Conservation (phyloP, 495 filamentous ascomycete genomes). For the Neurospora sp. region DNA sequence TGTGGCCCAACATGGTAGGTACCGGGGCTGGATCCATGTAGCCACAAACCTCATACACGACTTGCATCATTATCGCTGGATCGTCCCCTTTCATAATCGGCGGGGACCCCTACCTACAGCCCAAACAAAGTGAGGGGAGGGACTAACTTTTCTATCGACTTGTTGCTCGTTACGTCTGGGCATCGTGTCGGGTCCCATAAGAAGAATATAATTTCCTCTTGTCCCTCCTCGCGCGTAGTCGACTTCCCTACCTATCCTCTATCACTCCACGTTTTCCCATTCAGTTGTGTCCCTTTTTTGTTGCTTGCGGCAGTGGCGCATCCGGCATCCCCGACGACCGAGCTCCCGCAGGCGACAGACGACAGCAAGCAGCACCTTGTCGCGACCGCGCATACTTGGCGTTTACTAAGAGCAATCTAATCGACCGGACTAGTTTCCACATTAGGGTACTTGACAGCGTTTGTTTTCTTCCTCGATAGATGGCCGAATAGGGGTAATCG, state of each 20-base stretch:
- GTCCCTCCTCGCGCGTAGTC: neutral
- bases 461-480: neutral
- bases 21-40: slow-evolving; percentile 17
- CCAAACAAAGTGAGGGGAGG: neutral
- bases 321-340: neutral
- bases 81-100: slow-evolving; percentile 18
- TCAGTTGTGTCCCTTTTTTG: neutral
- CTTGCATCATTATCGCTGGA: slow-evolving; percentile 19
- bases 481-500: neutral
- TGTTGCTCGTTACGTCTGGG: neutral
- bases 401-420: neutral
- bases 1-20: neutral
- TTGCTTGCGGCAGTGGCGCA: neutral
- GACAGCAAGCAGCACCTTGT: neutral
- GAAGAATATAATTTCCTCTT: neutral
- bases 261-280: neutral
- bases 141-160: neutral
- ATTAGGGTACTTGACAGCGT: neutral
- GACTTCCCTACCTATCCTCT: neutral
- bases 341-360: neutral
- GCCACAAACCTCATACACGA: slow-evolving; percentile 21
- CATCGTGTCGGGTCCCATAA: neutral
- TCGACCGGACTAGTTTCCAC: neutral
- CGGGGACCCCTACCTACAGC: neutral
- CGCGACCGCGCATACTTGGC: neutral